Percentiles rank a stretch among this genome's conserved stretches.
These are phyloP conservation scores for Nitzschia sp. DNA, from an alignment of 108 stramenopile species.

Conservation along the genomic window DNA sequence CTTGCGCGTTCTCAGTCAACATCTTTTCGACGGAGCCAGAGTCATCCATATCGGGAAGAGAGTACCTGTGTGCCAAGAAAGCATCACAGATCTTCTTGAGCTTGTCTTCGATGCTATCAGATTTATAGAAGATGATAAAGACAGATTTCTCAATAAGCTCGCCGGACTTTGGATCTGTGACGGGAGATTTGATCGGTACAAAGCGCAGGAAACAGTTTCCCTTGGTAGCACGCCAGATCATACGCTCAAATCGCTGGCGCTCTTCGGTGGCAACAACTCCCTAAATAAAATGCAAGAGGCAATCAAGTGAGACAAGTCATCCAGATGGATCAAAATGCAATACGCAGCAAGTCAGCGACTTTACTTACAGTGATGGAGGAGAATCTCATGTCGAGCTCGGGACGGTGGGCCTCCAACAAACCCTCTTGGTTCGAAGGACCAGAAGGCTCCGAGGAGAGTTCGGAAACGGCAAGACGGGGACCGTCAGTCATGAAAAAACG, in stretches of 20 bases:
- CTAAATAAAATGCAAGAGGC: too few species aligned
- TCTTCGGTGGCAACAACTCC: slow-evolving; percentile 94
- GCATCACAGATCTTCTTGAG: slow-evolving; percentile 98
- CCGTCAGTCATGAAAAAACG: slow-evolving; percentile 91
- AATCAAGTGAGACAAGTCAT: too few species aligned
- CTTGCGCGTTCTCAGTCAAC: slow-evolving; percentile 87
- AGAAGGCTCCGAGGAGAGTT: slow-evolving; percentile 39
- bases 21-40: slow-evolving; percentile 75
- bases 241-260: slow-evolving; percentile 92
- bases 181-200: slow-evolving; percentile 90
- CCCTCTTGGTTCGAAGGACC: slow-evolving; percentile 39
- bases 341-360: too few species aligned
- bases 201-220: slow-evolving; percentile 98
- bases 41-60: slow-evolving; percentile 94
- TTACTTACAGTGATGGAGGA: slow-evolving; percentile 89
- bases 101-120: slow-evolving; percentile 89
- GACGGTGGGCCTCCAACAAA: slow-evolving; percentile 51
- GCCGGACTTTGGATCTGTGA: slow-evolving; percentile 87
- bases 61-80: slow-evolving; percentile 92
- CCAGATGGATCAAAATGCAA: too few species aligned
- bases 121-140: slow-evolving; percentile 98
- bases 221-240: slow-evolving; percentile 95
- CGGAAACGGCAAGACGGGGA: slow-evolving; percentile 80
- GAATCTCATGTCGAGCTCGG: slow-evolving; percentile 95
- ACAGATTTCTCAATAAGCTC: slow-evolving; percentile 86